A percentile compares a stretch with the other conserved stretches of the same genome.
Evolutionary conservation across 2,329 filamentous ascomycete genomes (phyloP).

Genomic region (Trichophyton simii): DNA sequence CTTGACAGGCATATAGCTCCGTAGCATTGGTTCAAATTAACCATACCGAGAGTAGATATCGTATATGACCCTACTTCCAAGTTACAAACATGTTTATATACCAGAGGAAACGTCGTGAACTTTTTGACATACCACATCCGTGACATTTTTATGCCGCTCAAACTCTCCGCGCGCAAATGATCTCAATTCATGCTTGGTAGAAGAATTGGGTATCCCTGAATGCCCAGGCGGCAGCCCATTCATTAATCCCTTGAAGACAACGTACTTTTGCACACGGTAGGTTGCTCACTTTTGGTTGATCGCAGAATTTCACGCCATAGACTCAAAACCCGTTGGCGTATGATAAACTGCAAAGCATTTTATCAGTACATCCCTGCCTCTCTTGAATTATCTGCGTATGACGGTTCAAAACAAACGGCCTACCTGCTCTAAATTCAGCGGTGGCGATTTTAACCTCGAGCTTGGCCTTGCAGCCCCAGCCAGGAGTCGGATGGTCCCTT

Average conservation of each 20-base stretch:
- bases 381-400: neutral
- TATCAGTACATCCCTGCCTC: conserved; percentile 6
- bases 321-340: conserved; percentile 31
- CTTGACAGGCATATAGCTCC: conserved; percentile 1
- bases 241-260: neutral
- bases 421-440: conserved; percentile 30
- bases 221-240: neutral
- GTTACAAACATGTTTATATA: neutral
- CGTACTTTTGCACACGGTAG: neutral
- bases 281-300: conserved; percentile 26
- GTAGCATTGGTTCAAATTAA: no score
- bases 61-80: conserved; percentile 25
- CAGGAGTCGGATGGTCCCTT: conserved; percentile 4
- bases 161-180: conserved; percentile 35
- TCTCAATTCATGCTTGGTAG: conserved; percentile 30
- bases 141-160: conserved; percentile 31
- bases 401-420: conserved; percentile 7
- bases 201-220: conserved; percentile 29
- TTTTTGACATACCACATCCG: conserved; percentile 26
- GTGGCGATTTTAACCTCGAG: conserved; percentile 26
- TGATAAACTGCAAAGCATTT: conserved; percentile 26
- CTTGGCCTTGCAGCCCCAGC: conserved; percentile 19
- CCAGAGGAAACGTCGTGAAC: neutral
- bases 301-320: conserved; percentile 34
- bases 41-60: conserved; percentile 33